phyloP scores from a whole-genome alignment of 2,329 filamentous ascomycete species.

The Aspergillus cejpii region DNA sequence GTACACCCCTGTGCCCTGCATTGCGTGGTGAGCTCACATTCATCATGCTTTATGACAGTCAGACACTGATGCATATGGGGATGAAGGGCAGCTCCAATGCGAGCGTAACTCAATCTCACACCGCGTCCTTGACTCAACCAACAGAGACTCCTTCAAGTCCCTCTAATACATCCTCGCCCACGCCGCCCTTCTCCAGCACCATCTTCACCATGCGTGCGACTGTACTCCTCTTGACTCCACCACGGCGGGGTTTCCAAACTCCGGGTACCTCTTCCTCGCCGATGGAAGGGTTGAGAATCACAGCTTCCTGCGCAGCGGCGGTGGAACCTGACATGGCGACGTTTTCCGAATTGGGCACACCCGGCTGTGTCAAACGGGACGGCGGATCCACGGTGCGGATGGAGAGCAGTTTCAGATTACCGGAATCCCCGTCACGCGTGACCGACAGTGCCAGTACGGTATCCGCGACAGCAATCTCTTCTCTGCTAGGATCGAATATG shows the following conservation, averaged over 20 bases:
- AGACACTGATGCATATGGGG: background rate
- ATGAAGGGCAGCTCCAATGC: background rate
- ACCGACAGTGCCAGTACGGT: slow-evolving; percentile 80
- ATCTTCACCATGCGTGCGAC: slow-evolving; percentile 69
- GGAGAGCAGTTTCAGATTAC: slow-evolving; percentile 56
- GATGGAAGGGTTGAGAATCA: slow-evolving; percentile 43
- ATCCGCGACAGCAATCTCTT: slow-evolving; percentile 91
- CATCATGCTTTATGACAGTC: background rate
- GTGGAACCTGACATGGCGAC: slow-evolving; percentile 44
- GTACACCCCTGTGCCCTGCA: background rate
- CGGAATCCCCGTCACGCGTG: slow-evolving; percentile 36
- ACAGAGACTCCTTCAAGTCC: slow-evolving; percentile 66
- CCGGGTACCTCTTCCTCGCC: slow-evolving; percentile 56
- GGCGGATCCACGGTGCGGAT: slow-evolving; percentile 70
- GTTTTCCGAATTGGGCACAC: slow-evolving; percentile 59
- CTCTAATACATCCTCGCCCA: slow-evolving; percentile 78
- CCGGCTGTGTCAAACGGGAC: slow-evolving; percentile 64
- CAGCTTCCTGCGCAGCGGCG: slow-evolving; percentile 38
- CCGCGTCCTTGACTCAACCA: slow-evolving; percentile 36
- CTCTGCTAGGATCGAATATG: slow-evolving; percentile 85
- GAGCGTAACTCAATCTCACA: background rate
- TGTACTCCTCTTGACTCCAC: slow-evolving; percentile 69
- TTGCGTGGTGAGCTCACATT: background rate
- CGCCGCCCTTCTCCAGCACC: slow-evolving; percentile 68
- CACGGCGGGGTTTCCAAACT: slow-evolving; percentile 79